Evolutionary conservation across 208 protist species (phyloP).

Genomic region (Trypanosoma grayi): DNA sequence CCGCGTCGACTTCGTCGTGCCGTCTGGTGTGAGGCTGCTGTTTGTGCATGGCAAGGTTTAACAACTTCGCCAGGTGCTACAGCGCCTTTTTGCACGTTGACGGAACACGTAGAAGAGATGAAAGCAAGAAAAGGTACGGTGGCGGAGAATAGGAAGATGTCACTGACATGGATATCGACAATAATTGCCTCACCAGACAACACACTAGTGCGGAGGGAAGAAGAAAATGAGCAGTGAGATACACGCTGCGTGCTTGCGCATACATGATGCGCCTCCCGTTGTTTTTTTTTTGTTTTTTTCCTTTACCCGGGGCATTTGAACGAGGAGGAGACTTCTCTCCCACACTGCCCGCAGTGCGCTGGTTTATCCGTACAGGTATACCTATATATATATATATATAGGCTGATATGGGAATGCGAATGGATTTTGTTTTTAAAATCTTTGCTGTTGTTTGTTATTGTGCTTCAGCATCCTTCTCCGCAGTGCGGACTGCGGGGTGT

Average conservation of each 20-base stretch:
- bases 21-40: conserved; percentile 45
- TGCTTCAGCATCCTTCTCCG: too few relatives aligned
- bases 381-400: not conserved
- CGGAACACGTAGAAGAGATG: not conserved
- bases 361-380: not conserved
- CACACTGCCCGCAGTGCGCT: too few relatives aligned
- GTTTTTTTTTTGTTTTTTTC: conserved; percentile 14
- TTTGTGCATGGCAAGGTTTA: conserved; percentile 85
- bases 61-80: conserved; percentile 54
- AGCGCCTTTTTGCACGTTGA: conserved; percentile 28
- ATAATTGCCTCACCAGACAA: too few relatives aligned
- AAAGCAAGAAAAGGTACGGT: not conserved
- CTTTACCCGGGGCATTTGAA: not conserved
- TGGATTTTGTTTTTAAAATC: too few relatives aligned
- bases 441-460: too few relatives aligned
- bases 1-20: conserved; percentile 39
- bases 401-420: not conserved
- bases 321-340: not conserved
- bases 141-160: not conserved
- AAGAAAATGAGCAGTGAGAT: not conserved
- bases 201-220: too few relatives aligned
- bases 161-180: too few relatives aligned
- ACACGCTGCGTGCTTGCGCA: not conserved
- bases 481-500: too few relatives aligned
- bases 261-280: too few relatives aligned